Evolutionary conservation across 2,329 filamentous ascomycete genomes (phyloP).

Genomic region (Fusarium aywerte): DNA sequence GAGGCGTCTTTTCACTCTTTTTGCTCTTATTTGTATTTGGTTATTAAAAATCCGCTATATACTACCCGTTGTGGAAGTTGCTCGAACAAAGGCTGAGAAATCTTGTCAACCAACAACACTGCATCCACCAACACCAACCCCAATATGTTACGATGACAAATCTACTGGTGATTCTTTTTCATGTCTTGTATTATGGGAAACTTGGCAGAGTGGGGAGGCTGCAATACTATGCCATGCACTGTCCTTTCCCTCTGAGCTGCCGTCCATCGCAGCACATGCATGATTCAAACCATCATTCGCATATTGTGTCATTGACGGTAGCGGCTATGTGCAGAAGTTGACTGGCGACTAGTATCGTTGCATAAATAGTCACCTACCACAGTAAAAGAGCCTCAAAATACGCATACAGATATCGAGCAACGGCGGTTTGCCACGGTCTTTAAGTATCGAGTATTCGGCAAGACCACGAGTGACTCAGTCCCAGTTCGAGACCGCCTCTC

Average conservation of each 20-base stretch:
- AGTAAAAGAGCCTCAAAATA: conserved; percentile 19
- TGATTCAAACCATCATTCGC: conserved; percentile 16
- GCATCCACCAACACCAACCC: not conserved
- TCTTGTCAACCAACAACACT: not conserved
- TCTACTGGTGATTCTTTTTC: no score
- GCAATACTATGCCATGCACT: not conserved
- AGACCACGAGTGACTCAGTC: not conserved
- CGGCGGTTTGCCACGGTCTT: not conserved
- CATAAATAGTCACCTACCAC: conserved; percentile 2
- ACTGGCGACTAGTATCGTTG: conserved; percentile 6
- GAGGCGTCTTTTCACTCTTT: not conserved
- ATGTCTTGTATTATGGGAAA: not conserved
- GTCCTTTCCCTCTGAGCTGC: not conserved
- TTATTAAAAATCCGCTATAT: not conserved
- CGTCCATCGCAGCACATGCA: conserved; percentile 6
- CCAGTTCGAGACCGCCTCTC: not conserved
- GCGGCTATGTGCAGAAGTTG: conserved; percentile 24
- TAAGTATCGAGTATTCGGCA: conserved; percentile 2
- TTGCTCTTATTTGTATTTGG: not conserved
- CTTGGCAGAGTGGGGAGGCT: not conserved
- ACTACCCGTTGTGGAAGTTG: not conserved
- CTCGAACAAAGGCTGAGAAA: no score
- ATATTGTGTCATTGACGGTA: conserved; percentile 27
- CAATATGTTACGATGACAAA: not conserved
- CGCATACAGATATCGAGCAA: not conserved